Base-by-base conservation (phyloP, 2,329 filamentous ascomycete species). In the Chaetomium globosum region DNA sequence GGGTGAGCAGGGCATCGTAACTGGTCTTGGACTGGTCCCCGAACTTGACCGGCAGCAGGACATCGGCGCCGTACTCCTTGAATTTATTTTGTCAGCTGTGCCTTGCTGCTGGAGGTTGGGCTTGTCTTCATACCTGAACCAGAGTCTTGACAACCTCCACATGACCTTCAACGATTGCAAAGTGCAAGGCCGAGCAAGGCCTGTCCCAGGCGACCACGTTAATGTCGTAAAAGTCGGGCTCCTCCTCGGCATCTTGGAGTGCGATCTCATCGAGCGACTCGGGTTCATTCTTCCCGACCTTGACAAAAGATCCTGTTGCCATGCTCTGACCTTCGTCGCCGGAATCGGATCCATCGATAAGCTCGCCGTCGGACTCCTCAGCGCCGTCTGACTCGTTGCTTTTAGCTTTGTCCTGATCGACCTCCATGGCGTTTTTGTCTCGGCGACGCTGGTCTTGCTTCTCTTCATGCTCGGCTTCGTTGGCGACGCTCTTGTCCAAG, bases 201-300 rank as follows among this genome's bases (percentile, higher is more conserved):
- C 82, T 84, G 71, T 96, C 92, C 92, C 92, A 96, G 1, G 91
- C 86, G n/a, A 90, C 74, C 1, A 89, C 84, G 69, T 96, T 88
- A 66, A 93, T 83, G 69, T 95, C 87, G 74, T 90, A 94, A 60
- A 93, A 84, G 75, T 96, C 91, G 0, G 91, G 91, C 23, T 90
- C 89, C 10, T 89, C 82, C 1, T 86, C 82, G 26, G 84, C 80
- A 7, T 87, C 85, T 6, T 88, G 84, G 0, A 81, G 79, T 1
- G 82, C 71, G 10, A 75, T 77, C 1, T 83, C 79, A 33, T 82
- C 78, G 1, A 75, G 72, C 0, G 72, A 70, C 8, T 67, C 67
- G n/a, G 73, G 62, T 5, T 80, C 74, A 23, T 77, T 77, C 23
- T 79, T 78, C 55, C 82, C 81, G 66, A 93, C 78, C 60, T 92